Conservation (phyloP, 257 asterid genomes). For the Solanum sejunctum region DNA sequence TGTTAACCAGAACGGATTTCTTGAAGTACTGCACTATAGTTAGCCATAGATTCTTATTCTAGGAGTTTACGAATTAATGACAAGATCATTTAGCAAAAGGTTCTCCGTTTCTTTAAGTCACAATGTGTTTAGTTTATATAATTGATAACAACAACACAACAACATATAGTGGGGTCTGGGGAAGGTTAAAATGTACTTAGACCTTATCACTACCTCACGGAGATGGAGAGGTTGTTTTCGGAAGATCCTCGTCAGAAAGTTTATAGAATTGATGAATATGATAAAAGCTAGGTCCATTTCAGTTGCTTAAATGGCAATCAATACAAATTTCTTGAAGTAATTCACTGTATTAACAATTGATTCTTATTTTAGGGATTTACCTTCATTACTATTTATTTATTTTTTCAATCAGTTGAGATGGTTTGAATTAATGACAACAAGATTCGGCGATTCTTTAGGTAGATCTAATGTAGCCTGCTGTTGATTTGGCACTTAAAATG, state of each 20-base stretch:
- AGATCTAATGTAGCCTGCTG: neutral
- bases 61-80: neutral
- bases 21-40: neutral
- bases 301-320: neutral
- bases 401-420: neutral
- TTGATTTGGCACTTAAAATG: neutral
- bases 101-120: neutral
- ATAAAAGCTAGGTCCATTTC: neutral
- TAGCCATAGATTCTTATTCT: neutral
- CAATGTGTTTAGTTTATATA: neutral
- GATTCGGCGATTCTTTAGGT: neutral
- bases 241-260: neutral
- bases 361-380: neutral
- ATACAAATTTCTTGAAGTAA: neutral
- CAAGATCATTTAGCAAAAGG: neutral
- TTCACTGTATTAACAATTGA: neutral
- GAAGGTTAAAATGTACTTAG: no score
- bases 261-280: neutral
- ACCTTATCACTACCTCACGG: no score
- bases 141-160: neutral
- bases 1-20: neutral
- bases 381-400: neutral
- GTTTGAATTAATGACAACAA: neutral
- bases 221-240: no score
- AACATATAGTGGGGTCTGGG: no score